A percentile compares a stretch with the other conserved stretches of the same genome.
Evolutionary conservation across 2,329 filamentous ascomycete species (phyloP).

Genomic region (Diplodia corticola): DNA sequence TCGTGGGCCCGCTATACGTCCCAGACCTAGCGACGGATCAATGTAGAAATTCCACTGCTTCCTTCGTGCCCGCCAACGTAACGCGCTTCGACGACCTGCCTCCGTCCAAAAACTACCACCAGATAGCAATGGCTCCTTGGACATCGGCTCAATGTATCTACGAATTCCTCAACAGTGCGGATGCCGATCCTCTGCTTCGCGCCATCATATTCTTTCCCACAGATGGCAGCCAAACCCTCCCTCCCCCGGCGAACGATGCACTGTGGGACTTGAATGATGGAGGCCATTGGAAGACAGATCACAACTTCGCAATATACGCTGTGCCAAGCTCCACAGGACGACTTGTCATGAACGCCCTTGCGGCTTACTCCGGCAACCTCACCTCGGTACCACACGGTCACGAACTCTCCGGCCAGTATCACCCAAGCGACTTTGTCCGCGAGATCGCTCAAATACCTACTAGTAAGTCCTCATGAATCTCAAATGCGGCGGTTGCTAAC

Average conservation of each 20-base stretch:
- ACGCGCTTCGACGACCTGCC: conserved; percentile 70
- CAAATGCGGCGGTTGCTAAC: conserved; percentile 18
- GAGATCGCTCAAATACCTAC: conserved; percentile 52
- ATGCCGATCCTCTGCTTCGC: conserved; percentile 59
- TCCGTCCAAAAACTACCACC: conserved; percentile 63
- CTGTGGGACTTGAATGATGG: conserved; percentile 72
- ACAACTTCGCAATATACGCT: conserved; percentile 80
- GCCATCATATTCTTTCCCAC: conserved; percentile 56
- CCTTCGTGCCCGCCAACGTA: conserved; percentile 72
- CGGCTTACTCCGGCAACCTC: conserved; percentile 75
- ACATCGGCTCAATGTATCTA: conserved; percentile 70
- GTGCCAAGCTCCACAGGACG: conserved; percentile 67
- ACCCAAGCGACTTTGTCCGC: conserved; percentile 48
- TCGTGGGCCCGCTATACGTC: conserved; percentile 82
- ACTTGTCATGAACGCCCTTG: conserved; percentile 69
- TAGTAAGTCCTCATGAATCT: not conserved
- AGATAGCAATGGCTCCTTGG: conserved; percentile 87
- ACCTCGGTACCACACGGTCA: conserved; percentile 48
- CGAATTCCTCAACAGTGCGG: conserved; percentile 66
- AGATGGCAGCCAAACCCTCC: conserved; percentile 45
- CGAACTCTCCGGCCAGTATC: conserved; percentile 41
- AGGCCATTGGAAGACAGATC: conserved; percentile 69
- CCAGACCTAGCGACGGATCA: conserved; percentile 65
- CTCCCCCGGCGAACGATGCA: conserved; percentile 65
- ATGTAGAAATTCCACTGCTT: conserved; percentile 63